These are phyloP conservation scores for Barbarea vulgaris DNA, from an alignment of 345 rosid species.

Conservation along the genomic window DNA sequence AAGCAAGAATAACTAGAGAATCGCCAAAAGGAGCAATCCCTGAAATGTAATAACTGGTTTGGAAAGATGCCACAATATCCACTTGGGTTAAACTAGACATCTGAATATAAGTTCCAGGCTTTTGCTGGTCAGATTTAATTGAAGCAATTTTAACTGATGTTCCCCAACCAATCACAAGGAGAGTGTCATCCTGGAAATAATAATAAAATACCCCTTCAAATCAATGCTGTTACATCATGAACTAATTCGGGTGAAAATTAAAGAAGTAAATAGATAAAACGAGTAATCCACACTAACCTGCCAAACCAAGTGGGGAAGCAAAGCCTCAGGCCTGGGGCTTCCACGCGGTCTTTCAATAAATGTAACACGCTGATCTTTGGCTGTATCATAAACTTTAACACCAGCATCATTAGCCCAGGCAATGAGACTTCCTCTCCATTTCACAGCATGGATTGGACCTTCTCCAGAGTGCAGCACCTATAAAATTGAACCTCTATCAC, in stretches of 20 bases:
- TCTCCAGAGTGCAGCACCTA: conserved; percentile 98
- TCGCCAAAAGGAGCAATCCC: conserved; percentile 99
- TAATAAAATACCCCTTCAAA: not conserved
- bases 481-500: conserved; percentile 17
- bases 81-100: conserved; percentile 73
- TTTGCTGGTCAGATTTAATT: conserved; percentile 64
- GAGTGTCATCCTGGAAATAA: conserved; percentile 70
- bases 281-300: conserved; percentile 62
- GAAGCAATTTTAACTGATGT: conserved; percentile 87
- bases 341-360: conserved; percentile 93
- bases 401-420: conserved; percentile 99
- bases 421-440: conserved; percentile 90
- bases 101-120: conserved; percentile 66
- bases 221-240: conserved; percentile 4
- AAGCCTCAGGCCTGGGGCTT: conserved; percentile 88
- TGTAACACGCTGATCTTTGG: conserved; percentile 87
- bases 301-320: conserved; percentile 97
- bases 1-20: conserved; percentile 95
- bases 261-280: not conserved
- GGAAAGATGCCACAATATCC: conserved; percentile 96
- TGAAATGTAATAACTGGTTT: conserved; percentile 95
- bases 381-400: conserved; percentile 92
- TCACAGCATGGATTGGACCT: conserved; percentile 94
- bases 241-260: not conserved
- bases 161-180: conserved; percentile 99